Base-by-base conservation (phyloP, 441 rosid genomes). In the Hura crepitans region DNA sequence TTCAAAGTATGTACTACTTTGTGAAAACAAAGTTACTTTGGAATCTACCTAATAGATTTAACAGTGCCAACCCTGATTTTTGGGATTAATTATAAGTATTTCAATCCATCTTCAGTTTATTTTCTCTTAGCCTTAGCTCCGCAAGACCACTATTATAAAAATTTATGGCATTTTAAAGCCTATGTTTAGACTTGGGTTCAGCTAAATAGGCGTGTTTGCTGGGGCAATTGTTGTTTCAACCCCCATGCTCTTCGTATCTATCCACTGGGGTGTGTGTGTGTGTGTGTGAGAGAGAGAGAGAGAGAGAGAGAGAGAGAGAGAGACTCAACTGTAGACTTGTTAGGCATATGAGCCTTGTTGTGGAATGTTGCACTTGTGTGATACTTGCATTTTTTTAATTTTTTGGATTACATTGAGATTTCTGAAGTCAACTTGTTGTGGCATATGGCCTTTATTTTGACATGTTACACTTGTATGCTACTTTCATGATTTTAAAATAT, bases 401-500 rank as follows among this genome's bases (percentile, higher is more conserved):
- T 3, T n/a, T n/a, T n/a, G n/a, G n/a, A n/a, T n/a, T 2, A 35
- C 7, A 35, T 35, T 35, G 3, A 6, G 39, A 35, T 35, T 3
- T 35, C 6, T 35, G 4, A 5, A 35, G 6, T 35, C 39, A 5
- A 35, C 39, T 33, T 33, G 60, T 56, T 27, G n/a, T 56, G 27
- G 30, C 61, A 6, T 25, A 56, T 56, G 57, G 12, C 14, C 61
- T 27, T 56, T 56, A 15, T n/a, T n/a, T n/a, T n/a, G n/a, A 27
- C 6, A 58, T 30, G 6, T 42, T 30, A 22, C n/a, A 30, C 11
- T 70, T 28, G 14, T 62, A 35, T 74, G 25, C 42, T 61, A 22
- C 31, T 11, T 46, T 51, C 49, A 45, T 35, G 25, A 31, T 53
- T 63, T 33, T 72, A 56, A 65, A 68, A 71, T 72, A 76, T 43